phyloP scores from a whole-genome alignment of 371 early-diverging fungal genomes.

The Actinomucor elegans region DNA sequence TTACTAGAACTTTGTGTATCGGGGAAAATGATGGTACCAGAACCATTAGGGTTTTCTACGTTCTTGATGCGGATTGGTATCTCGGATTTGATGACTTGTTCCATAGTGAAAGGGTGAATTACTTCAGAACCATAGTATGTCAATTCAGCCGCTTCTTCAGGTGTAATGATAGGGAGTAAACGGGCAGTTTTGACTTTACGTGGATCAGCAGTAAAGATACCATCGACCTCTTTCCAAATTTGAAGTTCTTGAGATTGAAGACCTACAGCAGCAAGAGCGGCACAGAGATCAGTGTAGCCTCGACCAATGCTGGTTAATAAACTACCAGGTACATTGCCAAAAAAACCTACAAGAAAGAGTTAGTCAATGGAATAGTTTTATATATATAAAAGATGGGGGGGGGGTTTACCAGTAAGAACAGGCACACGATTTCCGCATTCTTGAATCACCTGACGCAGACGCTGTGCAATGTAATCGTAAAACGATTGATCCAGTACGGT shows the following conservation, averaged over 20 bases:
- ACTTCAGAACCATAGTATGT: conserved; percentile 98
- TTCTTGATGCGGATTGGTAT: conserved; percentile 98
- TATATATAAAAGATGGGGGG: too few relatives aligned
- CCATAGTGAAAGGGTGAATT: conserved; percentile 99
- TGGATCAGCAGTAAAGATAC: conserved; percentile 99
- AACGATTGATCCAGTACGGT: conserved; percentile 80
- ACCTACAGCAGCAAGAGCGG: conserved; percentile 93
- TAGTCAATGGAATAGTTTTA: too few relatives aligned
- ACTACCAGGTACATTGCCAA: conserved; percentile 95
- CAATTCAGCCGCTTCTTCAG: conserved; percentile 97
- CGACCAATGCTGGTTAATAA: conserved; percentile 91
- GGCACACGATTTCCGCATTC: conserved; percentile 69
- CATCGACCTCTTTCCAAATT: conserved; percentile 99
- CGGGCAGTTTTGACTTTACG: conserved; percentile 89
- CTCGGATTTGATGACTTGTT: conserved; percentile 90
- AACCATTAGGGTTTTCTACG: conserved; percentile 87
- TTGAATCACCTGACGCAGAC: conserved; percentile 61
- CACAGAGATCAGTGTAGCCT: conserved; percentile 98
- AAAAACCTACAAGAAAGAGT: conserved; percentile 80
- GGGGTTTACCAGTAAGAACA: conserved; percentile 76
- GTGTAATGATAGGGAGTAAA: conserved; percentile 89
- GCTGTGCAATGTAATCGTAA: conserved; percentile 82
- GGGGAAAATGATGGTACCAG: conserved; percentile 92
- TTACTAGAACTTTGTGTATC: conserved; percentile 18
- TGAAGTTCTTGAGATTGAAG: conserved; percentile 86